Base-by-base conservation (phyloP, 805 yeast species). In the Sugiyamaella valdiviana region DNA sequence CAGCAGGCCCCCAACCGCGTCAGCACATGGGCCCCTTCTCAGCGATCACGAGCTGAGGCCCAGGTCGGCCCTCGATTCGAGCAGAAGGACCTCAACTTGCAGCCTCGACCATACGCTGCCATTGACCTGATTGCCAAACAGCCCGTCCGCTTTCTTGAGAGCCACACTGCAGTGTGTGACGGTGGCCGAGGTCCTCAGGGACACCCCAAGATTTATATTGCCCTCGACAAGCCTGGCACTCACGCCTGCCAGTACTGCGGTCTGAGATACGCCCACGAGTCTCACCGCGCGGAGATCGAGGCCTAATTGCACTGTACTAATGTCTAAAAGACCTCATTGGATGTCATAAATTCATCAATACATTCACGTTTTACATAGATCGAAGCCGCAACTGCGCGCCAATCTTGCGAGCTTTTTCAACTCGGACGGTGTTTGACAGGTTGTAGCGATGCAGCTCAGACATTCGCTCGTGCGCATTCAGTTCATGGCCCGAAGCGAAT, bases 211-310 rank as follows among this genome's bases (percentile, higher is more conserved):
- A 79, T 86, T 19, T 86, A 69, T 64, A 85, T 86, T 66, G 85
- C 85, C 66, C 75, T 87, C 62, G 95, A 86, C 64, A 80, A 79
- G 63, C 83, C 87, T 37, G 78, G 80, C 52, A 75, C 85, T 12
- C 77, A 79, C 45, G 72, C 84, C 16, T 86, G 95, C 69, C 87
- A 87, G 6, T 86, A 86, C 72, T 86, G 95, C 38, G 89, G 89
- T 3, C 72, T 79, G 58, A 75, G 83, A 62, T 83, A 40, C 38
- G 60, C 62, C 16, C 36, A 53, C n/a, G 59, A 54, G 43, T 42
- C 51, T 15, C 52, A 47, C 45, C 46, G 50, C 29, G 50, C 41
- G 15, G 59, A 47, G 16, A 24, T 54, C 23, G 59, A 55, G 41
- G 39, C 42, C 16, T 17, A 32, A 42, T 21, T 4, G 15, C 14